Base-by-base conservation (phyloP, 2,329 filamentous ascomycete species). In the Capronia coronata region DNA sequence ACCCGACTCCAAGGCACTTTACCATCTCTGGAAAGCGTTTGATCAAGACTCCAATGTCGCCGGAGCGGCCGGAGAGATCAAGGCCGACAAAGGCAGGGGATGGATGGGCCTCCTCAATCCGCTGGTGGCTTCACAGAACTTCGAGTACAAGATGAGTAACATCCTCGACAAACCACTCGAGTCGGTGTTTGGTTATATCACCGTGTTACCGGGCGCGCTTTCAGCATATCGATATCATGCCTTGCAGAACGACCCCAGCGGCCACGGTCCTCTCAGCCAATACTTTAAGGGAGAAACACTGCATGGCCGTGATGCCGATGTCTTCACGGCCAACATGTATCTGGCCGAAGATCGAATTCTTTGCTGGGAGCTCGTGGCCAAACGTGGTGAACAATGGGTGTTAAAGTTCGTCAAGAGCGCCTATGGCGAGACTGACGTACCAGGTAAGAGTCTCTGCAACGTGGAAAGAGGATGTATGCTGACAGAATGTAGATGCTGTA, bases 61-160 rank as follows among this genome's bases (percentile, higher is more conserved):
- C 0, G 94, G 93, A 42, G 93, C 93, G 21, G 96, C 93, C 57
- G 93, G 93, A 59, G 93, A 98, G 68, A 98, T 98, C 68, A 95
- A 91, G 66, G 93, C 93, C 0, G 94, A 94, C 71, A 94, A 96
- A 67, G 93, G 93, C 6, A 87, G 84, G 59, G 82, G 79, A 19
- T 90, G 88, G 64, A 73, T 82, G 3, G 88, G 91, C 55, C 76
- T 98, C 13, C 73, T 98, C 39, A 98, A 98, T 62, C 93, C 93
- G 0, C 75, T 98, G 4, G 91, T 98, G 13, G 93, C 93, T 0
- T 94, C 89, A 39, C 93, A 98, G 63, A 98, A 98, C 66, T 98
- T 98, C 60, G 93, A 98, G 73, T 98, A 98, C 75, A 98, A 98
- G 70, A 96, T 98, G 88, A 95, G 89, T 34, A 98, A 98, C 62